Conservation (phyloP, 768 basidiomycete genomes). For the Paxillus rubicundulus region DNA sequence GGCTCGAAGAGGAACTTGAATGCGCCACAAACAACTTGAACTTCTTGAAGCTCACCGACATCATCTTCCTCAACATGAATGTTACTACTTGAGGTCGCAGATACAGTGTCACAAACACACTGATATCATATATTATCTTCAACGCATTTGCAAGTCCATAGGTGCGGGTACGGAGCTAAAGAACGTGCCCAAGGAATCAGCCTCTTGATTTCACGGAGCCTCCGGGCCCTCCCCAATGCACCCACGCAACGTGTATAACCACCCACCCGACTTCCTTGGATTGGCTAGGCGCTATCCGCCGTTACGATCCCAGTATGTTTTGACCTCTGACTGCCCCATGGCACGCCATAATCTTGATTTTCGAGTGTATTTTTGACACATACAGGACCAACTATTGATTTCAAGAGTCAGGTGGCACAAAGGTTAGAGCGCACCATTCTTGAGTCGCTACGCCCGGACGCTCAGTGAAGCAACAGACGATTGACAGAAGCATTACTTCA, state of each 20-base stretch:
- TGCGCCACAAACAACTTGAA: not conserved
- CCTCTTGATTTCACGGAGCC: not conserved
- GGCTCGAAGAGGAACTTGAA: not conserved
- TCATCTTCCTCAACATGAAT: constrained; percentile 24
- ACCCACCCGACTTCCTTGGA: constrained; percentile 53
- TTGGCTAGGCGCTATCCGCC: constrained; percentile 58
- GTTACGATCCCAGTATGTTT: constrained; percentile 52
- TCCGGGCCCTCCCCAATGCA: no score
- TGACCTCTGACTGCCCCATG: not conserved
- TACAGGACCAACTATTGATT: constrained; percentile 58
- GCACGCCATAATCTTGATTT: constrained; percentile 5
- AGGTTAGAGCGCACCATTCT: constrained; percentile 41
- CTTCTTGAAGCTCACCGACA: constrained; percentile 33
- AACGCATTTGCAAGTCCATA: constrained; percentile 32
- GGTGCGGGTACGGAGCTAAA: constrained; percentile 29
- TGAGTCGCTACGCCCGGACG: constrained; percentile 1
- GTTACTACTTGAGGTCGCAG: not conserved
- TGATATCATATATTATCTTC: constrained; percentile 29
- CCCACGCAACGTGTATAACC: constrained; percentile 46
- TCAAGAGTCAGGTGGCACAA: constrained; percentile 67
- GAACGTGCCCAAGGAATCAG: not conserved
- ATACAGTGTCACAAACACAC: constrained; percentile 14
- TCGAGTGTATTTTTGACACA: constrained; percentile 27
- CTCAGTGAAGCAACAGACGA: constrained; percentile 43
- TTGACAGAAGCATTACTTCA: constrained; percentile 77